Evolutionary conservation across 2,329 filamentous ascomycete species (phyloP), one percentile per base, ranked within the genome.

Genomic region (Talaromyces sp.): DNA sequence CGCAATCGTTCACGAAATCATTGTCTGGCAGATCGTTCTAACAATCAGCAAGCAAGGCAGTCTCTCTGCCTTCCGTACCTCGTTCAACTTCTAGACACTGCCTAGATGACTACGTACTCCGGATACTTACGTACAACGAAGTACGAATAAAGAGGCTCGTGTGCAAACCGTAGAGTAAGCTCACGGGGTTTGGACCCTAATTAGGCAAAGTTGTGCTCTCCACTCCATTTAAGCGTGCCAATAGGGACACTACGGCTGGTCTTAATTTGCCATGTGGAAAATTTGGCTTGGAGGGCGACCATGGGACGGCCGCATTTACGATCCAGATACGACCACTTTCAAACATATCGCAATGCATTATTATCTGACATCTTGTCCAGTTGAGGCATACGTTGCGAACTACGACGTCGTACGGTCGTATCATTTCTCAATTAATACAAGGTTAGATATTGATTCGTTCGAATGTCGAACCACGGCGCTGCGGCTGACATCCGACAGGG

Each of bases 181-280:
- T 52, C 50, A 35, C 50, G 50, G 50, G 11, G n/a, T 23, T 21
- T 37, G 31, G 31, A 8, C 14, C 54, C 54, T 28, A 31, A 57
- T 25, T 14, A 40, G 54, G 54, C 35, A 28, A 40, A 44, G 23
- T 11, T 21, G 35, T 25, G 23, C 21, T 37, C 16, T 11, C 55
- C 55, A 44, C 39, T 2, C 12, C 9, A 44, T 44, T 58, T 58
- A 58, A 58, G 39, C 55, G 55, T 44, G 25, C 55, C 55, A 58
- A 58, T 58, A 58, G 55, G 55, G 55, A 58, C 7, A 1, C 16
- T 9, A 21, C 55, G 55, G 55, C n/a, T 42, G 39, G 31, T 16
- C 28, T 50, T 7, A 35, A 21, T 54, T 42, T 58, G 55, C 55
- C 55, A 58, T 58, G 55, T 58, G 55, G 55, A 33, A 58, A 58